These are phyloP conservation scores for Solanum appendiculatum DNA, from an alignment of 257 asterid genomes.

Conservation along the genomic window DNA sequence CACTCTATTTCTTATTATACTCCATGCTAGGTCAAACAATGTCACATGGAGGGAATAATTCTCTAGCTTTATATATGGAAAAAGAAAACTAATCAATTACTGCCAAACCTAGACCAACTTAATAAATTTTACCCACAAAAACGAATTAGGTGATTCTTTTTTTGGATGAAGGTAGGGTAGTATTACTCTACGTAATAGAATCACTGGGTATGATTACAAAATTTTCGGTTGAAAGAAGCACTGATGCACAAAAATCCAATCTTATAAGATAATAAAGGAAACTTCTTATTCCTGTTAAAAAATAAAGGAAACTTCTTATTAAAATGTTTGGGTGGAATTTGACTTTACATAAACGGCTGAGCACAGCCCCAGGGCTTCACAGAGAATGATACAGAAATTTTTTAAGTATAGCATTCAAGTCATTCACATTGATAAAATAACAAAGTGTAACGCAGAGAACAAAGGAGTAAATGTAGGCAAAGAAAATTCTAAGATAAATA, in stretches of 20 bases:
- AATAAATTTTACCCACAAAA: background rate
- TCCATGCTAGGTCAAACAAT: background rate
- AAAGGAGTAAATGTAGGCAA: background rate
- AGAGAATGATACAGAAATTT: background rate
- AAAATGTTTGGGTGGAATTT: background rate
- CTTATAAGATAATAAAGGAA: background rate
- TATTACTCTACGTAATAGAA: background rate
- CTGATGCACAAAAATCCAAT: background rate
- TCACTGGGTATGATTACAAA: background rate
- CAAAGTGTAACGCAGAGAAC: background rate
- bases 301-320: background rate
- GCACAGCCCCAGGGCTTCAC: background rate
- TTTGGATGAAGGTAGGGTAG: too few species aligned
- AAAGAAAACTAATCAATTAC: background rate
- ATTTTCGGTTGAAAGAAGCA: background rate
- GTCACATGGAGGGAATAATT: background rate
- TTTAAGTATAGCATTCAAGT: background rate
- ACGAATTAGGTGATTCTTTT: background rate
- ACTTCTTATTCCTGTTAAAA: too few species aligned
- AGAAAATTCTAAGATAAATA: background rate
- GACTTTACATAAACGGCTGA: background rate
- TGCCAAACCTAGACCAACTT: background rate
- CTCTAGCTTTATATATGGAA: background rate
- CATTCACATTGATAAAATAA: background rate
- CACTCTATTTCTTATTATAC: background rate